Evolutionary conservation across 805 yeast genomes (phyloP).

Genomic region (Barnettozyma populi): DNA sequence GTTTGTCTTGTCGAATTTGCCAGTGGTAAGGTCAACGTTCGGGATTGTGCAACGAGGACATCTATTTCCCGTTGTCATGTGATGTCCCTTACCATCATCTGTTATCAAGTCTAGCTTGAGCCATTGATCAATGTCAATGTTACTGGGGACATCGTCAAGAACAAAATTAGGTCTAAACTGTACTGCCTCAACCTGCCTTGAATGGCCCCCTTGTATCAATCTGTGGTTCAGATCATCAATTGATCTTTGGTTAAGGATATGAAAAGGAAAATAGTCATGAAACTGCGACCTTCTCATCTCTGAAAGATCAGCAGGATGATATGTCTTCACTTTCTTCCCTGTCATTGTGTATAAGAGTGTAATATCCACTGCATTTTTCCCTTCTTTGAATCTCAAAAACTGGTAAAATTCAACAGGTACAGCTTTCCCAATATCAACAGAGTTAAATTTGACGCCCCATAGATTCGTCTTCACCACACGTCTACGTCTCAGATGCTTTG

Average conservation of each 20-base stretch:
- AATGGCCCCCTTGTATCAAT: conserved; percentile 1
- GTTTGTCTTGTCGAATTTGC: conserved; percentile 13
- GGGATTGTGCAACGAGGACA: conserved; percentile 20
- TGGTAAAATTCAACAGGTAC: conserved; percentile 14
- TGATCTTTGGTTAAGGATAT: conserved; percentile 10
- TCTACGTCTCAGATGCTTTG: conserved; percentile 3
- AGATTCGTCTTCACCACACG: conserved; percentile 9
- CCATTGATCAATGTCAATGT: conserved; percentile 12
- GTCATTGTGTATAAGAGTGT: conserved; percentile 14
- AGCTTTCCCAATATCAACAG: conserved; percentile 15
- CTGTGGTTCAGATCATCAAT: conserved; percentile 11
- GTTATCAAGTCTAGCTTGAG: conserved; percentile 4
- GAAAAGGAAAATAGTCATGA: conserved; percentile 21
- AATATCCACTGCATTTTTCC: conserved; percentile 1
- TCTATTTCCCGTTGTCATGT: conserved; percentile 15
- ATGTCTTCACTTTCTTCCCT: conserved; percentile 15
- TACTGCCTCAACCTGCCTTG: conserved; percentile 9
- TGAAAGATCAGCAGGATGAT: conserved; percentile 12
- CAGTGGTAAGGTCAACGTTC: conserved; percentile 14
- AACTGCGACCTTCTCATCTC: conserved; percentile 12
- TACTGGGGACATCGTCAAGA: conserved; percentile 1
- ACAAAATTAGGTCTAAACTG: conserved; percentile 20
- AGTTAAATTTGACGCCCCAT: conserved; percentile 18
- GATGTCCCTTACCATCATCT: not conserved
- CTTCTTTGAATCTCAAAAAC: conserved; percentile 11